Percentiles rank a stretch among this genome's conserved stretches.
Evolutionary conservation across 139 green algal species (phyloP).

Genomic region (Trebouxia sp.): DNA sequence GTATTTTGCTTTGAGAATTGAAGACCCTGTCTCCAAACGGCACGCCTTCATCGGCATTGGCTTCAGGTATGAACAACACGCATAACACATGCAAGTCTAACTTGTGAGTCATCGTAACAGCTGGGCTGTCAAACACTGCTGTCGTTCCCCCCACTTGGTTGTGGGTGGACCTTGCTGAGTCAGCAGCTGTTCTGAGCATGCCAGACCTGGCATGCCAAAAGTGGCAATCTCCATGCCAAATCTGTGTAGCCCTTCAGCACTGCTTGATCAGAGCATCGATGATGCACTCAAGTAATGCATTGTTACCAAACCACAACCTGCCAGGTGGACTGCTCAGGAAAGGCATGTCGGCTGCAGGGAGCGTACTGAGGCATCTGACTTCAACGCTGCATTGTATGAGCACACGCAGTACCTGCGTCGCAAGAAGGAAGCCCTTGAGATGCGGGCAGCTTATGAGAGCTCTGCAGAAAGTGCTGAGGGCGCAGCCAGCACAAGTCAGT

Average conservation of each 20-base stretch:
- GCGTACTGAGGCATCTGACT: conserved; percentile 60
- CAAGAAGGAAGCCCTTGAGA: conserved; percentile 53
- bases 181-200: too few species aligned
- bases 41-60: conserved; percentile 79
- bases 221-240: too few species aligned
- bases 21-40: conserved; percentile 52
- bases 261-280: too few species aligned
- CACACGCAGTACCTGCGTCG: conserved; percentile 66
- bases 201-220: too few species aligned
- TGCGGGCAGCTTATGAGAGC: conserved; percentile 42
- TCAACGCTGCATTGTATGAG: conserved; percentile 73
- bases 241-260: too few species aligned
- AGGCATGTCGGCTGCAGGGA: conserved; percentile 45
- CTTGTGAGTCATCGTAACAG: too few species aligned
- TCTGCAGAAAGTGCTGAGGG: neutral
- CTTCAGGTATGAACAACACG: conserved; percentile 53
- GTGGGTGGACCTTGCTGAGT: too few species aligned
- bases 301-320: too few species aligned
- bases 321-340: too few species aligned
- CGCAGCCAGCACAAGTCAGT: neutral
- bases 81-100: too few species aligned
- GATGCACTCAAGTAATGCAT: neutral
- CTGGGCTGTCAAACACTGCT: too few species aligned
- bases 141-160: too few species aligned
- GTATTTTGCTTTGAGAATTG: conserved; percentile 70